These are phyloP conservation scores for Pouteria glomerata DNA, from an alignment of 148 eudicot genomes.

Conservation along the genomic window DNA sequence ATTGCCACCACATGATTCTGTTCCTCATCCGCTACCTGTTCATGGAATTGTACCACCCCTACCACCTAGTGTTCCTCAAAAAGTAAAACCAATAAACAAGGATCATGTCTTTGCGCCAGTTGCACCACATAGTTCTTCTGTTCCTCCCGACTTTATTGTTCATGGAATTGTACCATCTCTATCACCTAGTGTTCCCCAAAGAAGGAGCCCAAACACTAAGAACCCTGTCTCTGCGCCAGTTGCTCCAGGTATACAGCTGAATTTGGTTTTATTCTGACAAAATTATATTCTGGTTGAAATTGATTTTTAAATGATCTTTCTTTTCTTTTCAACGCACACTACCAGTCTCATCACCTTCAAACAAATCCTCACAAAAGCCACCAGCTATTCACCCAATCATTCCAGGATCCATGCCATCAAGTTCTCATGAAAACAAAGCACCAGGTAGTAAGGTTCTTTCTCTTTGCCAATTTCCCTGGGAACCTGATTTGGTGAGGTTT, in stretches of 20 bases:
- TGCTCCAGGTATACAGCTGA: slow-evolving; percentile 40
- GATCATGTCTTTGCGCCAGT: too few relatives aligned
- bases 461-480: too few relatives aligned
- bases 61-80: too few relatives aligned
- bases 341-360: slow-evolving; percentile 36
- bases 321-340: slow-evolving; percentile 12
- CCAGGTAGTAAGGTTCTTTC: too few relatives aligned
- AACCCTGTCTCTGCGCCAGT: slow-evolving; percentile 30
- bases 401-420: slow-evolving; percentile 31
- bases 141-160: slow-evolving; percentile 27
- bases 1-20: too few relatives aligned
- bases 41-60: too few relatives aligned
- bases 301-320: slow-evolving; percentile 1
- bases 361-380: slow-evolving; percentile 28
- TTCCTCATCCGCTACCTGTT: too few relatives aligned
- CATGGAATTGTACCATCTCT: slow-evolving; percentile 14
- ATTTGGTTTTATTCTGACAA: not conserved
- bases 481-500: too few relatives aligned
- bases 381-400: slow-evolving; percentile 18
- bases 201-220: slow-evolving; percentile 18
- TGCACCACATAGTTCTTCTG: slow-evolving; percentile 26
- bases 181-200: slow-evolving; percentile 32
- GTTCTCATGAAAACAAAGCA: slow-evolving; percentile 19
- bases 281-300: slow-evolving; percentile 19
- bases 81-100: too few relatives aligned